Conservation (phyloP, 257 asterid genomes). For the Nemophila menziesii region DNA sequence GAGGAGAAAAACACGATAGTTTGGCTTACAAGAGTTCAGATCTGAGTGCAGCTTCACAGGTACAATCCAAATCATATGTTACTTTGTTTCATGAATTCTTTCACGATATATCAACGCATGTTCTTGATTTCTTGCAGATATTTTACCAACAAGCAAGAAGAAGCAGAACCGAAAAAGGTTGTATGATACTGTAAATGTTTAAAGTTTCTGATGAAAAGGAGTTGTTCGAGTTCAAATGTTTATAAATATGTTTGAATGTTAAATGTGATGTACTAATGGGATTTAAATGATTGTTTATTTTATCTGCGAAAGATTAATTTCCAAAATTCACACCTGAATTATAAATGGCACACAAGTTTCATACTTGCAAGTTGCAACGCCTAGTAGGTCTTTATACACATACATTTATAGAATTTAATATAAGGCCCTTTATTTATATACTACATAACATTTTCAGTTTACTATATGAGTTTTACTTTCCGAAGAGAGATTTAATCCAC, state of each 20-base stretch:
- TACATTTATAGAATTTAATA: background rate
- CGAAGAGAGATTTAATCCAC: constrained; percentile 14
- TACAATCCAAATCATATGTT: constrained; percentile 7
- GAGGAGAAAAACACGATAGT: constrained; percentile 91
- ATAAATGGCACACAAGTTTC: background rate
- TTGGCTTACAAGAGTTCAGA: constrained; percentile 96
- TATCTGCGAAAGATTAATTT: background rate
- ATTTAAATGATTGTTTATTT: constrained; percentile 25
- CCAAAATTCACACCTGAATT: background rate
- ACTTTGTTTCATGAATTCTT: background rate
- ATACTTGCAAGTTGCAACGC: background rate
- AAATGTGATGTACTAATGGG: constrained; percentile 11
- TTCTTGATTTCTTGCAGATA: constrained; percentile 37
- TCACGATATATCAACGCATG: background rate
- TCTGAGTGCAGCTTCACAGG: constrained; percentile 96
- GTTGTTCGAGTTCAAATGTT: constrained; percentile 2
- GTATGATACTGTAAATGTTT: constrained; percentile 64
- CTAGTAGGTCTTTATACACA: background rate
- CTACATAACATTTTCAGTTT: background rate
- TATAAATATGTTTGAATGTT: constrained; percentile 9
- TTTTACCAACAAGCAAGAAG: constrained; percentile 91
- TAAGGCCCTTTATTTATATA: constrained; percentile 2
- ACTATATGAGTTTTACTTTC: background rate
- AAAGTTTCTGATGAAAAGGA: constrained; percentile 4
- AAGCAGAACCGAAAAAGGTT: constrained; percentile 77